Evolutionary conservation across 805 yeast species (phyloP).

Genomic region (Ogataea salicorniae): DNA sequence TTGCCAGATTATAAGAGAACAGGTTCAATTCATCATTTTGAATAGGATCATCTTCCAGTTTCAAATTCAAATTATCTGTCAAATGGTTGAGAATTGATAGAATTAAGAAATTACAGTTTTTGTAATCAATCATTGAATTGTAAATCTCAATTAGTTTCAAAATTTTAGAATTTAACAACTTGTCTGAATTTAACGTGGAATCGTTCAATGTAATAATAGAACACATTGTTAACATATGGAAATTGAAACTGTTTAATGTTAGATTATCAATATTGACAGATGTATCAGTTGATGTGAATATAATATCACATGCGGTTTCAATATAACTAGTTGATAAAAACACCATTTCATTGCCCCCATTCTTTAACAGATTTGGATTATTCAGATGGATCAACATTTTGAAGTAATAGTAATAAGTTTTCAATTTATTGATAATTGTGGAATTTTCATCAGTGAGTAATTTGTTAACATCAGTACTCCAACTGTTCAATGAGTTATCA

Average conservation of each 20-base stretch:
- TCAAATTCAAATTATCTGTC: conserved; percentile 11
- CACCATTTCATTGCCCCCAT: conserved; percentile 3
- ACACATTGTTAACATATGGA: conserved; percentile 25
- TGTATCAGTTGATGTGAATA: conserved; percentile 14
- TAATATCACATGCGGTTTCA: conserved; percentile 20
- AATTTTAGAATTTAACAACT: conserved; percentile 10
- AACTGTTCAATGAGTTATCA: conserved; percentile 22
- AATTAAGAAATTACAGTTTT: conserved; percentile 22
- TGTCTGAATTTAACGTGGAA: conserved; percentile 10
- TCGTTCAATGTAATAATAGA: conserved; percentile 22
- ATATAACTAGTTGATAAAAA: conserved; percentile 9
- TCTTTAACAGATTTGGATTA: conserved; percentile 11
- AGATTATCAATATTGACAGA: conserved; percentile 16
- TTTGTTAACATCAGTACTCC: conserved; percentile 20
- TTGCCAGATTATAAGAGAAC: conserved; percentile 16
- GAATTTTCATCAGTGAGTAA: conserved; percentile 20
- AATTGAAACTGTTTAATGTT: conserved; percentile 29
- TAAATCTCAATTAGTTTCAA: conserved; percentile 20
- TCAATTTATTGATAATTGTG: conserved; percentile 23
- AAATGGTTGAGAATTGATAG: conserved; percentile 14
- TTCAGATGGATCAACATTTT: conserved; percentile 23
- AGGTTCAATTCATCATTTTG: conserved; percentile 21
- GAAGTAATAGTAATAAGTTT: conserved; percentile 27
- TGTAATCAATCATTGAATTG: conserved; percentile 17
- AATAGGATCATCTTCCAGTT: conserved; percentile 7